Percentiles rank a stretch among this genome's conserved stretches.
Conservation (phyloP, 306 rosid genomes). For the Astragalus membranaceus region DNA sequence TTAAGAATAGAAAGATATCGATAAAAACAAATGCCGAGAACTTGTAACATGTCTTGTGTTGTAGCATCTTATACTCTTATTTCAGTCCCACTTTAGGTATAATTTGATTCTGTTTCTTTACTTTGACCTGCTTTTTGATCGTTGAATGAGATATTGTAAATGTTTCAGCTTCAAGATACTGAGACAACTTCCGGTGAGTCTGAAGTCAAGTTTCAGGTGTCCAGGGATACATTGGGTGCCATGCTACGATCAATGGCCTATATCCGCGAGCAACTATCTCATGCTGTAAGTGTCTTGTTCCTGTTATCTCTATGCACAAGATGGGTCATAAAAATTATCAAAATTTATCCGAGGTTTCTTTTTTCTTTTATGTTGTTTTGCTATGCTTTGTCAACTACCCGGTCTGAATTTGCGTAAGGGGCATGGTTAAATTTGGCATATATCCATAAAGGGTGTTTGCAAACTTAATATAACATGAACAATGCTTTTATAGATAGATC, state of each 20-base stretch:
- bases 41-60: background rate
- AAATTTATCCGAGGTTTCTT: background rate
- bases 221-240: constrained; percentile 93
- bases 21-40: constrained; percentile 4
- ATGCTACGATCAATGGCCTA: constrained; percentile 98
- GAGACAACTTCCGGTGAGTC: constrained; percentile 95
- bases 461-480: background rate
- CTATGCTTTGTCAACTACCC: background rate
- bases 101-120: background rate
- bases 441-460: background rate
- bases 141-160: background rate
- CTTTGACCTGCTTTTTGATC: background rate
- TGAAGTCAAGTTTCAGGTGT: constrained; percentile 92
- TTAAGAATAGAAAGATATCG: background rate
- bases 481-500: background rate
- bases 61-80: background rate
- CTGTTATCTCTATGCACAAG: constrained; percentile 2
- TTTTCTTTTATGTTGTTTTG: background rate
- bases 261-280: constrained; percentile 91
- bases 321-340: background rate
- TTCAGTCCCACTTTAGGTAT: background rate
- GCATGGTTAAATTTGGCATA: background rate
- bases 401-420: background rate
- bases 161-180: constrained; percentile 80
- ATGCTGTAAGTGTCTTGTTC: constrained; percentile 49